Evolutionary conservation across 495 filamentous ascomycete species (phyloP).

Genomic region (Pseudomonodictys pantanalensis): DNA sequence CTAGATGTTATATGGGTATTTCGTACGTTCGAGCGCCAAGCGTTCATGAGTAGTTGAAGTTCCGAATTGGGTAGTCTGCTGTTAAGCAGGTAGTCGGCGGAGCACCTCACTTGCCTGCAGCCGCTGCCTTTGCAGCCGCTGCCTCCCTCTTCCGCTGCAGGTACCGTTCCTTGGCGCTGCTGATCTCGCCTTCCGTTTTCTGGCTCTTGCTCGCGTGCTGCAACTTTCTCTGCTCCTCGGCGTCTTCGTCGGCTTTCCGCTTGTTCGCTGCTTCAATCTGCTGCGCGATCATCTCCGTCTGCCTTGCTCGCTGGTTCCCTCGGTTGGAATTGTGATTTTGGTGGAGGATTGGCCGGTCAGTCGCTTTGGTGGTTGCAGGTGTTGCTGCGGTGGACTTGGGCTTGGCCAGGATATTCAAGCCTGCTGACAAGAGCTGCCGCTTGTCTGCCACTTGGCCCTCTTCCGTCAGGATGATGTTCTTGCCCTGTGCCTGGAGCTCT

Average conservation of each 20-base stretch:
- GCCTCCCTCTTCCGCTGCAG: conserved; percentile 75
- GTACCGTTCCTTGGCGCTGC: conserved; percentile 82
- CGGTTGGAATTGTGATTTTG: conserved; percentile 41
- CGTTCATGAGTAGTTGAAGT: background rate
- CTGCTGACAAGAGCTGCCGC: conserved; percentile 80
- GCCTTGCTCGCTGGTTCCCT: conserved; percentile 71
- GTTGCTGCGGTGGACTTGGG: conserved; percentile 48
- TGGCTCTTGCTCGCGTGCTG: conserved; percentile 70
- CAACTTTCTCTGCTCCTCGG: conserved; percentile 62
- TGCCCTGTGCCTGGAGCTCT: conserved; percentile 70
- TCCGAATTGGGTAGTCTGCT: background rate
- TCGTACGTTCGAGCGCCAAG: background rate
- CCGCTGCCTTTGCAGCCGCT: conserved; percentile 24
- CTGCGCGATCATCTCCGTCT: conserved; percentile 82
- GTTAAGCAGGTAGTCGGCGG: background rate
- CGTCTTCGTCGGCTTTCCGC: conserved; percentile 69
- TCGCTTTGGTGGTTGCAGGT: background rate
- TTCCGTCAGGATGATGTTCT: conserved; percentile 75
- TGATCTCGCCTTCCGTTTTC: conserved; percentile 76
- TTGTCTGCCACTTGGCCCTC: conserved; percentile 95
- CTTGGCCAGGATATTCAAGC: conserved; percentile 75
- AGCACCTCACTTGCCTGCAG: conserved; percentile 12
- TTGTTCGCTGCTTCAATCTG: conserved; percentile 75
- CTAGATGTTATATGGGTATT: background rate
- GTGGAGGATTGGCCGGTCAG: conserved; percentile 2